Conservation (phyloP, 2,329 filamentous ascomycete genomes). For the Claviceps africana region DNA sequence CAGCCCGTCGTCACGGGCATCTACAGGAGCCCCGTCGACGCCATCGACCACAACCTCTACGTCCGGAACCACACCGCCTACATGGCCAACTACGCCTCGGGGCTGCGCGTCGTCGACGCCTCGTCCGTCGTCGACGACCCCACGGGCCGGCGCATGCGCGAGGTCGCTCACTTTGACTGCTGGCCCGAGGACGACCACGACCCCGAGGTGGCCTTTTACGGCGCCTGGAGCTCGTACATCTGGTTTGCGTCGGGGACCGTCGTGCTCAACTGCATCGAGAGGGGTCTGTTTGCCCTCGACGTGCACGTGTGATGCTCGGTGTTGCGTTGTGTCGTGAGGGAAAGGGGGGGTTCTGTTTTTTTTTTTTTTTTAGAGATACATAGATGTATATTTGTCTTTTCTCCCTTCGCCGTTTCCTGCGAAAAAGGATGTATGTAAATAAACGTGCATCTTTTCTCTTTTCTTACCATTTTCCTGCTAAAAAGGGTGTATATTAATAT, state of each 20-base stretch:
- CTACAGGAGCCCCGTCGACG: constrained; percentile 23
- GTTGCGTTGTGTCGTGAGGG: too few species aligned
- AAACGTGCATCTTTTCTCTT: too few species aligned
- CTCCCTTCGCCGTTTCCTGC: too few species aligned
- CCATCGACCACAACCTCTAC: constrained; percentile 34
- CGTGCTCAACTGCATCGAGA: constrained; percentile 32
- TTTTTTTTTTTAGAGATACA: too few species aligned
- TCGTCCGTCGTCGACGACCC: constrained; percentile 20
- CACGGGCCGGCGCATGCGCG: constrained; percentile 23
- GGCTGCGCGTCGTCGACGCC: constrained; percentile 25
- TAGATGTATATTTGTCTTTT: too few species aligned
- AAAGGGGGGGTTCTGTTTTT: too few species aligned
- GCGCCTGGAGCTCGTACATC: constrained; percentile 30
- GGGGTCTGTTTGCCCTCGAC: constrained; percentile 31
- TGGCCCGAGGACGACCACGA: constrained; percentile 30
- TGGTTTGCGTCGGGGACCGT: constrained; percentile 30
- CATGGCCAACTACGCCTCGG: constrained; percentile 34
- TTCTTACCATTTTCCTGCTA: too few species aligned
- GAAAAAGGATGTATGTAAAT: too few species aligned
- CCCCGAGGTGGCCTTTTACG: constrained; percentile 19
- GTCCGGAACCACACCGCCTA: constrained; percentile 26
- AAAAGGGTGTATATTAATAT: too few species aligned
- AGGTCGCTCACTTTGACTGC: constrained; percentile 32
- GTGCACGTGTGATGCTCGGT: not conserved
- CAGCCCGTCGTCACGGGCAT: constrained; percentile 24